Evolutionary conservation across 441 rosid genomes (phyloP).

Genomic region (Populus trichocarpa): DNA sequence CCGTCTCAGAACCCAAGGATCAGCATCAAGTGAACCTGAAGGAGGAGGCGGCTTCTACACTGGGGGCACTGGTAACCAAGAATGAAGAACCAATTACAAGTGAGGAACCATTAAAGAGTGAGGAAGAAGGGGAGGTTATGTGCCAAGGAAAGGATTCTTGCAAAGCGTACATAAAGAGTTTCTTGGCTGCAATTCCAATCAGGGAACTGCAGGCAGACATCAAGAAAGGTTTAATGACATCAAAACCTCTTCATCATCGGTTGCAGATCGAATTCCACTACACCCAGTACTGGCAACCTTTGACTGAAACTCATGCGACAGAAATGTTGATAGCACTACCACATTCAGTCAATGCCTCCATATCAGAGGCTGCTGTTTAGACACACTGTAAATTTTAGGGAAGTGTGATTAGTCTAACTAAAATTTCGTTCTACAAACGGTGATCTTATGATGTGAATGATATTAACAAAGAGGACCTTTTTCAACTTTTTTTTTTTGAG

Average conservation of each 20-base stretch:
- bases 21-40: constrained; percentile 12
- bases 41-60: constrained; percentile 26
- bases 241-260: constrained; percentile 72
- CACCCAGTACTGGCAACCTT: constrained; percentile 33
- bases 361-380: constrained; percentile 16
- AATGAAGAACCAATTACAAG: constrained; percentile 18
- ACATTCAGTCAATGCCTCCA: neutral
- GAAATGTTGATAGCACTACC: constrained; percentile 14
- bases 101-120: constrained; percentile 22
- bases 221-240: constrained; percentile 64
- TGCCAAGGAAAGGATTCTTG: constrained; percentile 79
- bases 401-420: constrained; percentile 33
- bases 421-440: constrained; percentile 4
- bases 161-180: constrained; percentile 87
- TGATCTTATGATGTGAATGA: constrained; percentile 21
- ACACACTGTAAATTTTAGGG: constrained; percentile 32
- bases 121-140: constrained; percentile 39
- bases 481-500: constrained; percentile 8
- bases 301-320: constrained; percentile 1
- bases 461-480: constrained; percentile 28
- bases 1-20: constrained; percentile 25
- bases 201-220: constrained; percentile 23
- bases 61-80: constrained; percentile 12
- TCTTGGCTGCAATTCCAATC: constrained; percentile 88
- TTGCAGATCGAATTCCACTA: constrained; percentile 83